Base-by-base conservation (phyloP, 169 alveolate genomes). In the Fabrea salina region DNA sequence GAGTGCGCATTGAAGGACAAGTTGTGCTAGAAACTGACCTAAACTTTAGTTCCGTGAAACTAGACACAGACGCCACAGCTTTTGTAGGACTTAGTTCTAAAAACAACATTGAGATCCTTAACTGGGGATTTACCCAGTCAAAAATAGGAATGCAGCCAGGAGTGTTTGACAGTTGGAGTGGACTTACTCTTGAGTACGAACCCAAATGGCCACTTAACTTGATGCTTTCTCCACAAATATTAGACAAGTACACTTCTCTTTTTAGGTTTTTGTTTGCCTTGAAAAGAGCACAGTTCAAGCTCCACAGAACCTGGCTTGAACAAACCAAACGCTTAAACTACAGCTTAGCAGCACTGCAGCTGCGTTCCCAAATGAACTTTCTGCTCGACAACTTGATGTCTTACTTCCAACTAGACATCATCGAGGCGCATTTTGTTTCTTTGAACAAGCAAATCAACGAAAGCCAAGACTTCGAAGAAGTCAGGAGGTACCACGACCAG, bases 141-240 rank as follows among this genome's bases (percentile, higher is more conserved):
- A 50, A 50, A 44, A 22, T 50, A 19, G 79, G 79, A 0, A 27
- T 50, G 32, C 22, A 43, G n/a, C 27, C 79, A 22, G 81, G 41
- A 22, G 74, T 33, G 0, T 54, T 32, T 5, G 90, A 84, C 53
- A 64, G 79, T 13, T 87, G 92, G 88, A 76, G 82, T 44, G 90
- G 90, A 32, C 80, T 87, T 2, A 80, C 88, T 19, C 61, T 87
- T 6, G 88, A 83, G 27, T 87, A 87, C 58, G 50, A 51, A 7
- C 33, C 88, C 5, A 58, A 87, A 49, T 82, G 89, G 89, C 92
- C 92, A 32, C 32, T 87, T 11, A 84, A 87, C 44, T 44, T 87
- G 11, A 72, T 87, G 66, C 53, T 87, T n/a, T 61, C 86, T 44
- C 84, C 85, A 32, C 86, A 83, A 41, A 82, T 75, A 16, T 51